Conservation (phyloP, 2,329 filamentous ascomycete genomes). For the Calonectria multiphialidica region DNA sequence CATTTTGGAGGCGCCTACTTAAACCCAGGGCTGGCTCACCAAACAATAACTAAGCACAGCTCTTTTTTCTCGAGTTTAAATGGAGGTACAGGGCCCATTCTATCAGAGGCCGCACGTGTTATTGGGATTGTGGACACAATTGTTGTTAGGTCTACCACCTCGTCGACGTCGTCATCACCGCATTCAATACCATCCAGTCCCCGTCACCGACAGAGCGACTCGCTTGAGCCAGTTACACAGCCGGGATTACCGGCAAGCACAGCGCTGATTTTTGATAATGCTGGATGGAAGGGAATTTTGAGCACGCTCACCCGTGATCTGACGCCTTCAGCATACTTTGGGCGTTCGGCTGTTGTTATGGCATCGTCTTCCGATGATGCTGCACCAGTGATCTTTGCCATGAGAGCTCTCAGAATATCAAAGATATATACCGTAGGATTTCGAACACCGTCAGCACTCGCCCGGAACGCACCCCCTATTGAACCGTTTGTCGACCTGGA, state of each 20-base stretch:
- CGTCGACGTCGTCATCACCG: conserved; percentile 58
- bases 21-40: conserved; percentile 75
- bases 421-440: conserved; percentile 90
- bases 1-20: conserved; percentile 87
- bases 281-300: conserved; percentile 87
- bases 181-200: conserved; percentile 63
- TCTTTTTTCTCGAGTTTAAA: conserved; percentile 64
- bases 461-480: conserved; percentile 73
- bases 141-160: conserved; percentile 66
- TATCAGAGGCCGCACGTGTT: conserved; percentile 81
- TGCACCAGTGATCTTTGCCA: conserved; percentile 81
- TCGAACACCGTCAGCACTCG: conserved; percentile 72
- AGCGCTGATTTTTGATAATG: conserved; percentile 81
- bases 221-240: conserved; percentile 38
- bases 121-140: conserved; percentile 89
- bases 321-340: conserved; percentile 84
- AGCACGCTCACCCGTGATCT: conserved; percentile 85
- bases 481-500: conserved; percentile 86
- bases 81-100: conserved; percentile 63
- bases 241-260: conserved; percentile 60
- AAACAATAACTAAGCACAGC: conserved; percentile 69
- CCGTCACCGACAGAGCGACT: conserved; percentile 49
- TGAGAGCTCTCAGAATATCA: conserved; percentile 80
- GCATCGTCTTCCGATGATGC: conserved; percentile 81
- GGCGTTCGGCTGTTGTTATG: conserved; percentile 80